Conservation (phyloP, 179 eudicot genomes). For the Sideroxylon spinosum region DNA sequence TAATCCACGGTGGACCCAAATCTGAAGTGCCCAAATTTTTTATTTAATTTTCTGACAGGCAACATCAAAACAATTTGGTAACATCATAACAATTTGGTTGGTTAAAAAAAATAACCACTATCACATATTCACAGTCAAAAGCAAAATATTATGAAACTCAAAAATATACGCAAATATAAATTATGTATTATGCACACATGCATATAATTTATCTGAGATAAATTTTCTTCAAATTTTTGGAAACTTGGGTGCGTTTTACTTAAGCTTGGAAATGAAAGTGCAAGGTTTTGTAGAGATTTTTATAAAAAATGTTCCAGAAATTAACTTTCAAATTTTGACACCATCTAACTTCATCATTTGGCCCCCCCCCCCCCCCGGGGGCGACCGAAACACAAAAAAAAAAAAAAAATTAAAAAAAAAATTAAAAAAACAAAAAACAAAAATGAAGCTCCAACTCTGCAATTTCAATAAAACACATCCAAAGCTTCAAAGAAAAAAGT, state of each 20-base stretch:
- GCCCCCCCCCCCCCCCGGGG: no score
- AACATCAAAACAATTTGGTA: no score
- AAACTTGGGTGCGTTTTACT: not conserved
- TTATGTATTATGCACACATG: not conserved
- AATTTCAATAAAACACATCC: no score
- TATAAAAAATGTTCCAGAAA: no score
- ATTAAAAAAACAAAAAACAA: no score
- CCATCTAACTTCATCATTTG: not conserved
- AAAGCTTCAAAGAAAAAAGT: no score
- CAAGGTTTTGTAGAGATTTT: not conserved
- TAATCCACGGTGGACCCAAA: no score
- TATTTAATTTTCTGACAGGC: no score
- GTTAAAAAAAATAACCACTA: not conserved
- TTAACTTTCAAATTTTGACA: not conserved
- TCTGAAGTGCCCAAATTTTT: not conserved
- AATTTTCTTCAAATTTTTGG: not conserved
- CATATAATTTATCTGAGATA: not conserved
- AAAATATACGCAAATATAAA: not conserved
- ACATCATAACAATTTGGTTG: no score
- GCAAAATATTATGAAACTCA: no score
- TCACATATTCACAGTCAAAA: not conserved
- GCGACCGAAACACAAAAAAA: no score
- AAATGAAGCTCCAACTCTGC: no score
- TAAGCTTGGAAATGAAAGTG: not conserved
- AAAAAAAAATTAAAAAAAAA: not conserved